Base-by-base conservation (phyloP, 129 eudicot genomes). In the Apium graveolens region DNA sequence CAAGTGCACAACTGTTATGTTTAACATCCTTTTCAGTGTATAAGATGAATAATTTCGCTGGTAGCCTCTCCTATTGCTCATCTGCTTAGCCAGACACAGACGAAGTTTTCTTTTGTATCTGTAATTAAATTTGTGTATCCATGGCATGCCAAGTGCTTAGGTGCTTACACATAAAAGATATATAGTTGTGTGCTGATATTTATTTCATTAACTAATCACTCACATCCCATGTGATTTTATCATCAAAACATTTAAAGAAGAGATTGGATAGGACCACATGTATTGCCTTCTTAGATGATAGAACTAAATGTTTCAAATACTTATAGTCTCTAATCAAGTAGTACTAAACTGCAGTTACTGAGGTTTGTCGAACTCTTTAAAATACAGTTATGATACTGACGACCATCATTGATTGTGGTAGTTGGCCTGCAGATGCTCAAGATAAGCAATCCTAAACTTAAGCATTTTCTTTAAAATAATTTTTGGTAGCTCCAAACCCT, bases 351-450 rank as follows among this genome's bases (percentile, higher is more conserved):
- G 68, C 32, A 76, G 66, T 44, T 66, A 14, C 29, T 62, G 57
- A 78, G 81, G 14, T 13, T 29, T 51, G 24, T 70, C 70, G 53
- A 46, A n/a, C 37, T 5, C 65, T 70, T 49, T 42, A 79, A 39
- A 69, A n/a, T 60, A 38, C 62, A 72, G 78, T 72, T 51, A 80
- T 73, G 62, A 80, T 31, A 27, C 78, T 51, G 82, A 49, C 77
- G 39, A 39, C 76, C 76, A 79, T 26, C 70, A 63, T 51, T 32
- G 82, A 45, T 51, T 49, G 35, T 53, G 78, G 78, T 80, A 70
- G 82, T 80, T 73, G 82, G 24, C 73, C 39, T 38, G 16, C 41
- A 39, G n/a, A 34, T 8, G 29, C 43, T 65, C 27, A 13, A 37
- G 51, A 13, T 39, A 24, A 78, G 35, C 34, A 74, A 24, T 55